These are phyloP conservation scores for Fusarium sp. DNA, from an alignment of 2,329 filamentous ascomycete species.

Conservation along the genomic window DNA sequence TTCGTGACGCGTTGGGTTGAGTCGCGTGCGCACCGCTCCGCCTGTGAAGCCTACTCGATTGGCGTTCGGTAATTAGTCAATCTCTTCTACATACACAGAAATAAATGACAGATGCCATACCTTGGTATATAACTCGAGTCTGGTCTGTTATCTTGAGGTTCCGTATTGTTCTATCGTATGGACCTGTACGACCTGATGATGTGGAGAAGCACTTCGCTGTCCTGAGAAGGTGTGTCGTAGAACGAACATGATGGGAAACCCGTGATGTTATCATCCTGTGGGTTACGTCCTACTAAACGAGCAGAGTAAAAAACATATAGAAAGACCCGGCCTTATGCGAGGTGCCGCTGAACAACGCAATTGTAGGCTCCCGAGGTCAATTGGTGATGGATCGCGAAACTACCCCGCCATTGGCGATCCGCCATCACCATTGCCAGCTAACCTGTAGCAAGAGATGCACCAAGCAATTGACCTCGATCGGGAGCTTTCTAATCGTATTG, in stretches of 20 bases:
- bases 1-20: background rate
- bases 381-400: background rate
- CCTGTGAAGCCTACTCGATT: constrained; percentile 49
- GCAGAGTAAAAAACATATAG: background rate
- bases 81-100: background rate
- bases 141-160: constrained; percentile 43
- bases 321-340: background rate
- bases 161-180: constrained; percentile 44
- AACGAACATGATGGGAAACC: background rate
- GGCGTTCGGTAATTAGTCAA: background rate
- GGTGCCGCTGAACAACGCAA: background rate
- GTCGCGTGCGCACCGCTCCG: constrained; percentile 43
- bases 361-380: background rate
- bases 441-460: background rate
- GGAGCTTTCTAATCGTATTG: background rate
- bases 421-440: background rate
- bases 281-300: background rate
- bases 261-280: background rate
- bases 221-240: background rate
- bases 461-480: too few relatives aligned
- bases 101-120: constrained; percentile 4
- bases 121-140: constrained; percentile 51
- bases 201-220: background rate
- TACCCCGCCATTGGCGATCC: background rate
- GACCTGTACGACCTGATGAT: background rate